Conservation (phyloP, 2,329 filamentous ascomycete species). For the Stemphylium beticola region DNA sequence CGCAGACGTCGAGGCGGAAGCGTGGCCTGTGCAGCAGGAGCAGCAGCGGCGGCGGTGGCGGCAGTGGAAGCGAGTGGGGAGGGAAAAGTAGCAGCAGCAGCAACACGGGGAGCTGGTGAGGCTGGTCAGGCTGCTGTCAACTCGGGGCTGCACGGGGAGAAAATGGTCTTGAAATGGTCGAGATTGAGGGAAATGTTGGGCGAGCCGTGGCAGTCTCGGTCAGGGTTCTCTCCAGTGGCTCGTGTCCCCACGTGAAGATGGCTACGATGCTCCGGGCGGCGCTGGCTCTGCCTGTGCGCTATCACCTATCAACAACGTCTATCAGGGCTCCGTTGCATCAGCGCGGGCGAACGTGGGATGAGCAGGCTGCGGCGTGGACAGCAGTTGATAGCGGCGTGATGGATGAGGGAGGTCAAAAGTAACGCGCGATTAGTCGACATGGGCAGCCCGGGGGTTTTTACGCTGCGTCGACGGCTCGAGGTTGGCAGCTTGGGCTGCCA, state of each 20-base stretch:
- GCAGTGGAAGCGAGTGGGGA: conserved; percentile 22
- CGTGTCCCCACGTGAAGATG: conserved; percentile 39
- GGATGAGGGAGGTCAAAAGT: conserved; percentile 30
- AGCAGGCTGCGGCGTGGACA: conserved; percentile 11
- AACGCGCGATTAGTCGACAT: conserved; percentile 27
- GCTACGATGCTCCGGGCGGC: not conserved
- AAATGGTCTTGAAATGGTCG: conserved; percentile 2
- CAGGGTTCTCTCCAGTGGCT: conserved; percentile 19
- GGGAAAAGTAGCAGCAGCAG: not conserved
- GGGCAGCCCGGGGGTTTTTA: conserved; percentile 28
- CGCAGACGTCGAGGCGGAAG: conserved; percentile 24
- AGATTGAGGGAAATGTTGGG: conserved; percentile 8
- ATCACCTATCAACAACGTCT: conserved; percentile 23
- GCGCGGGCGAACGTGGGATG: conserved; percentile 29
- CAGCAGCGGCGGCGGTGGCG: conserved; percentile 20
- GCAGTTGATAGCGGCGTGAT: conserved; percentile 11
- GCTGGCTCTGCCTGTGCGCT: conserved; percentile 2
- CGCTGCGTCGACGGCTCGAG: conserved; percentile 15
- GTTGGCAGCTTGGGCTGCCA: conserved; percentile 15
- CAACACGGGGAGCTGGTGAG: conserved; percentile 3
- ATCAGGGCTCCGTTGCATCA: conserved; percentile 28
- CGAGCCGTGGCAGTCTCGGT: conserved; percentile 7
- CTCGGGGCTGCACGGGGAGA: conserved; percentile 13
- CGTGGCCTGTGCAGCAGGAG: conserved; percentile 33
- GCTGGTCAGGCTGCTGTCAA: conserved; percentile 2